Evolutionary conservation across 345 rosid genomes (phyloP).

Genomic region (Cardamine chenopodiifolia): DNA sequence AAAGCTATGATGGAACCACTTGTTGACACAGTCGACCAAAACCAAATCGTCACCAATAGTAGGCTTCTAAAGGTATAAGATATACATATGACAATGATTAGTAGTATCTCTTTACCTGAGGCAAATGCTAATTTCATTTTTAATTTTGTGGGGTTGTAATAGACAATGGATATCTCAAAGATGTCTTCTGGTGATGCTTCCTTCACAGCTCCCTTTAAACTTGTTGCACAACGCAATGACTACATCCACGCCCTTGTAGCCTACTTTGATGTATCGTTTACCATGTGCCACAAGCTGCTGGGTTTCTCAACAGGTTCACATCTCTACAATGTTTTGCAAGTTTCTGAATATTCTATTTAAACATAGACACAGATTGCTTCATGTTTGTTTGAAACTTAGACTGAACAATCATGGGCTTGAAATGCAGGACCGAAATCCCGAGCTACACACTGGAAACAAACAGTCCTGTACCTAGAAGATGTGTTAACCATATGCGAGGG

Average conservation of each 20-base stretch:
- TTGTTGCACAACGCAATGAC: slow-evolving; percentile 93
- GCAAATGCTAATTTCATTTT: slow-evolving; percentile 17
- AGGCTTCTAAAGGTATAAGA: slow-evolving; percentile 75
- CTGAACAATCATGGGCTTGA: background rate
- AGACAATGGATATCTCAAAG: slow-evolving; percentile 98
- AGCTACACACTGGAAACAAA: slow-evolving; percentile 96
- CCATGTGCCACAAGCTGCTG: slow-evolving; percentile 86
- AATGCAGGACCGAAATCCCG: slow-evolving; percentile 72
- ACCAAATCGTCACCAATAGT: slow-evolving; percentile 86
- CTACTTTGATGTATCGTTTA: slow-evolving; percentile 96
- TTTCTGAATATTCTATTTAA: background rate
- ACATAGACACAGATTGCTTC: background rate
- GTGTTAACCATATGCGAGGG: slow-evolving; percentile 92
- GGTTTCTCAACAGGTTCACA: slow-evolving; percentile 94
- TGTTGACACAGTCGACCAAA: slow-evolving; percentile 91
- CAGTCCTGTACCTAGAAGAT: slow-evolving; percentile 89
- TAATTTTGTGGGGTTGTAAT: slow-evolving; percentile 34
- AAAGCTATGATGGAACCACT: slow-evolving; percentile 97
- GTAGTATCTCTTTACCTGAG: slow-evolving; percentile 1
- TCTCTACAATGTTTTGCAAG: slow-evolving; percentile 4
- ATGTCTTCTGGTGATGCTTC: slow-evolving; percentile 96
- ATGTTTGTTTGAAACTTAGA: background rate
- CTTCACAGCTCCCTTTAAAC: slow-evolving; percentile 92
- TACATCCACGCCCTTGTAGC: slow-evolving; percentile 98
- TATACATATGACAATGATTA: slow-evolving; percentile 19